Conservation (phyloP, 192 early-diverging fungal species). For the Rhizoclosmatium sp. region DNA sequence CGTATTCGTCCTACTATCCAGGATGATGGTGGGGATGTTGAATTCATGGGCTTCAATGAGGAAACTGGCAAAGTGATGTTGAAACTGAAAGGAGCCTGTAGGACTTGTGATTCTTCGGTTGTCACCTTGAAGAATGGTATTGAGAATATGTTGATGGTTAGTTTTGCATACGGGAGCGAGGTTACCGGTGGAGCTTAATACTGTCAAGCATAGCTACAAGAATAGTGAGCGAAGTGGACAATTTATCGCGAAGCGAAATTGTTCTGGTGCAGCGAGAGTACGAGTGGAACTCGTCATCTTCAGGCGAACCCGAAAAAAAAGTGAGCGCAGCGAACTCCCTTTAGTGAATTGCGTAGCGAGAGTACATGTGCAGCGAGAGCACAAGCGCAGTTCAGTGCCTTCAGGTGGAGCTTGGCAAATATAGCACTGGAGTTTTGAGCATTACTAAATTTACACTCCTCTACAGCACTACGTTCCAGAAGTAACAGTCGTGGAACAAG, state of each 20-base stretch:
- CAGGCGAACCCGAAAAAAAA: not conserved
- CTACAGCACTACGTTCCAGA: conserved; percentile 92
- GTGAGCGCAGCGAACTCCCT: not conserved
- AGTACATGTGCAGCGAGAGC: too few relatives aligned
- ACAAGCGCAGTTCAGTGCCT: too few relatives aligned
- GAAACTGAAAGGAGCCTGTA: conserved; percentile 93
- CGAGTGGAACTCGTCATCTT: too few relatives aligned
- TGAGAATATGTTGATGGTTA: conserved; percentile 95
- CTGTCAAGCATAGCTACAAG: too few relatives aligned
- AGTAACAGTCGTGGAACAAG: conserved; percentile 83
- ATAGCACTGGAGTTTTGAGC: too few relatives aligned
- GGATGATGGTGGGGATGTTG: conserved; percentile 99
- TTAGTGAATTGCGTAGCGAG: too few relatives aligned
- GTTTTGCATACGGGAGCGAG: not conserved
- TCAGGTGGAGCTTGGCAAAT: too few relatives aligned
- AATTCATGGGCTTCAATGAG: conserved; percentile 85
- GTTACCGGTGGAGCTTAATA: too few relatives aligned
- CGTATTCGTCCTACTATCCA: conserved; percentile 95
- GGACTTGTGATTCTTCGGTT: conserved; percentile 87
- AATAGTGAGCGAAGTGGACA: too few relatives aligned
- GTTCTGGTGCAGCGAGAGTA: not conserved
- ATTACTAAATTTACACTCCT: not conserved
- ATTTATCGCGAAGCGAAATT: not conserved
- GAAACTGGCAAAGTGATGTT: conserved; percentile 84
- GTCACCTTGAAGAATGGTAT: conserved; percentile 98